Evolutionary conservation across 225 moss, liverwort and hornwort species (phyloP).

Genomic region (Polytrichum formosum): DNA sequence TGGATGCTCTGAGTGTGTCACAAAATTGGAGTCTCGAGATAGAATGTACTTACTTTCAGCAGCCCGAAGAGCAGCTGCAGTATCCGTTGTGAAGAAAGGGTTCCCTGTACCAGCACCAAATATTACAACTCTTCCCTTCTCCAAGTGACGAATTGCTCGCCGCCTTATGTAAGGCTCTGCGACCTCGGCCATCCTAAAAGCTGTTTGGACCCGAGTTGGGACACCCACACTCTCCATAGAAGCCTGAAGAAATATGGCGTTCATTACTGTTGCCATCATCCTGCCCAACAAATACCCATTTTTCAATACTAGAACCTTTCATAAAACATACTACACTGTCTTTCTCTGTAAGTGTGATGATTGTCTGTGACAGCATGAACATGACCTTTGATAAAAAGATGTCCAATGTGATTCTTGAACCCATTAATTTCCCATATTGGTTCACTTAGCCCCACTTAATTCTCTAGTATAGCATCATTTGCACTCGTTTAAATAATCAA

Average conservation of each 20-base stretch:
- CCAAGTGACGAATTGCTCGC: constrained; percentile 86
- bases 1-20: too few species aligned
- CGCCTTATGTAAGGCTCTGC: constrained; percentile 92
- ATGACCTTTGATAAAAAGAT: too few species aligned
- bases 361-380: too few species aligned
- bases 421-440: too few species aligned
- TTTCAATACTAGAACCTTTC: too few species aligned
- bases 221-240: constrained; percentile 92
- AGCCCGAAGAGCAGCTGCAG: constrained; percentile 91
- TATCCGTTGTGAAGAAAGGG: constrained; percentile 95
- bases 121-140: constrained; percentile 93
- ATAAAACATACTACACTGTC: too few species aligned
- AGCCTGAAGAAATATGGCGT: constrained; percentile 89
- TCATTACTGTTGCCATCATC: constrained; percentile 99
- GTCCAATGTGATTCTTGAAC: too few species aligned
- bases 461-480: too few species aligned
- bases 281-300: constrained; percentile 25
- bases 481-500: too few species aligned
- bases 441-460: too few species aligned
- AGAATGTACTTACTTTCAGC: constrained; percentile 74
- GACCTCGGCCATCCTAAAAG: constrained; percentile 87
- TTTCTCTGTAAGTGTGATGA: too few species aligned
- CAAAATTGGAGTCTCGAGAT: too few species aligned
- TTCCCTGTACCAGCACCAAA: constrained; percentile 97
- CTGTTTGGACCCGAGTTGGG: constrained; percentile 89